These are phyloP conservation scores for Aethionema arabicum DNA, from an alignment of 345 rosid species.

Conservation along the genomic window DNA sequence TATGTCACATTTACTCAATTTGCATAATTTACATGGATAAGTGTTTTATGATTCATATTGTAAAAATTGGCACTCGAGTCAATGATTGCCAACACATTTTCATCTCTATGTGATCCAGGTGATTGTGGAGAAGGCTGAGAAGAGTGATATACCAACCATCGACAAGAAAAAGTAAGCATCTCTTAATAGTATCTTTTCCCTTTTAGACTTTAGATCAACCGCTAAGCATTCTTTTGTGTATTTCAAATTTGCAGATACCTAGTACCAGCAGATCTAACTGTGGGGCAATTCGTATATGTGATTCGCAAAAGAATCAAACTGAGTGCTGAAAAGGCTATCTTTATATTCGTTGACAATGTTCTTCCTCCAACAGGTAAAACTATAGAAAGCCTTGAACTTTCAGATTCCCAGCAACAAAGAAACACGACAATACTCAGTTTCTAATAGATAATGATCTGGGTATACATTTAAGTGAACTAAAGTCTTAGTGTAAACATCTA, in stretches of 20 bases:
- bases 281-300: slow-evolving; percentile 86
- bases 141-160: slow-evolving; percentile 75
- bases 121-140: slow-evolving; percentile 80
- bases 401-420: not conserved
- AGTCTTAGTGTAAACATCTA: not conserved
- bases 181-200: not conserved
- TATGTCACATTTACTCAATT: slow-evolving; percentile 2
- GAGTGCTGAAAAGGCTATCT: slow-evolving; percentile 83
- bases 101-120: slow-evolving; percentile 46
- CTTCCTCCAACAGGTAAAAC: slow-evolving; percentile 72
- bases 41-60: not conserved
- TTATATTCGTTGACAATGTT: slow-evolving; percentile 78
- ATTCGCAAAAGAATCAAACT: slow-evolving; percentile 82
- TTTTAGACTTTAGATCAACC: slow-evolving; percentile 1
- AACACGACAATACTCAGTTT: not conserved
- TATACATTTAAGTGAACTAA: too few species aligned
- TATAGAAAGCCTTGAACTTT: not conserved
- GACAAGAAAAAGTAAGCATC: slow-evolving; percentile 80
- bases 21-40: not conserved
- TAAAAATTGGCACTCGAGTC: slow-evolving; percentile 11
- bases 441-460: not conserved
- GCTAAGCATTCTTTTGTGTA: slow-evolving; percentile 2
- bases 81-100: not conserved
- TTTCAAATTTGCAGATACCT: slow-evolving; percentile 50
- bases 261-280: slow-evolving; percentile 85